phyloP scores from a whole-genome alignment of 805 yeast genomes.

The Yarrowia sp. region DNA sequence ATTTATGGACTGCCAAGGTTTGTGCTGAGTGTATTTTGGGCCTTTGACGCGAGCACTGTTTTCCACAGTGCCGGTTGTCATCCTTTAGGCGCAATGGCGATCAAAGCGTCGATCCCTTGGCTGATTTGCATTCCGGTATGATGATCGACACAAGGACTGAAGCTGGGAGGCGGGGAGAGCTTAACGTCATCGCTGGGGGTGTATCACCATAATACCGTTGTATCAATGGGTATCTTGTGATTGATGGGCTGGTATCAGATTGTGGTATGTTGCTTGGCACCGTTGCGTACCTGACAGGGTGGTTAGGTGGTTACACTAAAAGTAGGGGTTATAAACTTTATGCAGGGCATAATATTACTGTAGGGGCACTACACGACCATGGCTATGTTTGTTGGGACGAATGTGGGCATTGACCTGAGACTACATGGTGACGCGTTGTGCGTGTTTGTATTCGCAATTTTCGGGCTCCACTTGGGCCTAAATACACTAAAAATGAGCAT shows the following conservation, averaged over 20 bases:
- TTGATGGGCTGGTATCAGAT: neutral
- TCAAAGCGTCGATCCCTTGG: constrained; percentile 1
- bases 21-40: neutral
- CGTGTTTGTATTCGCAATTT: too few species aligned
- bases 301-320: neutral
- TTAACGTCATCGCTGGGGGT: neutral
- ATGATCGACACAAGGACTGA: neutral
- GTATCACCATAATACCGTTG: neutral
- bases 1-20: constrained; percentile 20
- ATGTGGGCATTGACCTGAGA: neutral
- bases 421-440: neutral
- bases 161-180: constrained; percentile 8
- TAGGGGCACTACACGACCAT: neutral
- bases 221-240: neutral
- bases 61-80: neutral
- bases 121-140: constrained; percentile 19
- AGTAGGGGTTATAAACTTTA: constrained; percentile 16
- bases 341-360: constrained; percentile 15
- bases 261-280: neutral
- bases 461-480: too few species aligned
- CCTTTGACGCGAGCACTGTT: constrained; percentile 3
- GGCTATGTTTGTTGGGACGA: neutral
- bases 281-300: neutral
- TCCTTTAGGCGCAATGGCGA: constrained; percentile 23
- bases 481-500: neutral